A percentile compares a stretch with the other conserved stretches of the same genome.
Conservation (phyloP, 371 early-diverging fungal species). For the Sporodiniella umbellata region DNA sequence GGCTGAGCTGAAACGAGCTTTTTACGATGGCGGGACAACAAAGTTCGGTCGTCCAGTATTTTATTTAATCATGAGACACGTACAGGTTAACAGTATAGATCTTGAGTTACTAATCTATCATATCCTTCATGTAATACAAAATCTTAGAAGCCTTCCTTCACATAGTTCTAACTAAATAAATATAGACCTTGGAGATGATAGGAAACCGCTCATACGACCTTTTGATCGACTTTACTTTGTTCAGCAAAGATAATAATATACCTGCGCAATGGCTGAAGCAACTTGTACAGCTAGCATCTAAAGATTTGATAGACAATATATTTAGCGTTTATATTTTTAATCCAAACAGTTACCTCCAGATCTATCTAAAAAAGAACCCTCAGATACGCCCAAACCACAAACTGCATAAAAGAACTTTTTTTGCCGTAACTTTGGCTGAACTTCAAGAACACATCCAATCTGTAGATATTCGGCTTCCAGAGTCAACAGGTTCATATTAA, state of each 20-base stretch:
- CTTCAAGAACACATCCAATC: slow-evolving; percentile 64
- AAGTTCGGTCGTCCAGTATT: slow-evolving; percentile 74
- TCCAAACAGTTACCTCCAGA: slow-evolving; percentile 65
- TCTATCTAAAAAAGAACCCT: slow-evolving; percentile 57
- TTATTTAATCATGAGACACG: slow-evolving; percentile 75
- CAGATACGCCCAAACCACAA: slow-evolving; percentile 40
- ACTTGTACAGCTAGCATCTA: slow-evolving; percentile 67
- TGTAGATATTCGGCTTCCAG: slow-evolving; percentile 72
- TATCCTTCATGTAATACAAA: slow-evolving; percentile 57
- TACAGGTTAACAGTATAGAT: slow-evolving; percentile 70
- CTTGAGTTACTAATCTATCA: slow-evolving; percentile 77
- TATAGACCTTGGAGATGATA: slow-evolving; percentile 47
- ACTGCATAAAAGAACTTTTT: slow-evolving; percentile 55
- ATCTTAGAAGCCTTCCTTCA: too few relatives aligned
- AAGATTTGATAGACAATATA: slow-evolving; percentile 46
- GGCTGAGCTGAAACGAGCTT: slow-evolving; percentile 55
- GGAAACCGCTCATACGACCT: slow-evolving; percentile 64
- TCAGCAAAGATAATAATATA: slow-evolving; percentile 71
- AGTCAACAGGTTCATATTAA: slow-evolving; percentile 49
- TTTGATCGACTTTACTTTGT: slow-evolving; percentile 77
- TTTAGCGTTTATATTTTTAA: slow-evolving; percentile 64
- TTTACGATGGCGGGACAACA: slow-evolving; percentile 78
- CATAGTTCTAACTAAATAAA: neutral
- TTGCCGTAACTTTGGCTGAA: slow-evolving; percentile 64
- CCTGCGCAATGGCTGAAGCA: slow-evolving; percentile 67